Evolutionary conservation across 2,329 filamentous ascomycete genomes (phyloP), one percentile per base, ranked within the genome.

Genomic region (Epichloe sp.): DNA sequence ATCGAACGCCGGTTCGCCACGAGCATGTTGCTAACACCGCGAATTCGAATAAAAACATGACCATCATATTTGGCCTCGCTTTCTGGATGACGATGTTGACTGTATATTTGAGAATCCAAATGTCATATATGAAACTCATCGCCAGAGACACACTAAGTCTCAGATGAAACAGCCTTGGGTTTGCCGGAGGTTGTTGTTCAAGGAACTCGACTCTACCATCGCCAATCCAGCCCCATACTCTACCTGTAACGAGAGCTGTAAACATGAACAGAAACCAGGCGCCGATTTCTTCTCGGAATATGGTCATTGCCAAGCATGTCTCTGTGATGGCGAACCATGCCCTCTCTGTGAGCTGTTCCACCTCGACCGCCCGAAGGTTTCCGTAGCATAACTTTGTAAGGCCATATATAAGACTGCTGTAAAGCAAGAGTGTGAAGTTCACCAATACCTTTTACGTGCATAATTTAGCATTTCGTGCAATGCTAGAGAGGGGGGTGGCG

Each of bases 41-140:
- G 63, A 97, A 97, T 66, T 98, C 93, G 60, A 98, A 98, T 5
- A 94, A 82, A 62, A 98, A 98, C 89, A 98, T 97, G 56, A 98
- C 89, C 89, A 97, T 98, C 86, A 98, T 97, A 53, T 94, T 93
- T 0, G 91, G 89, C n/a, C 86, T 78, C 2, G 91, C 88, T 63
- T 94, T 83, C 52, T 86, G 82, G 47, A 96, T 82, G 35, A 97
- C 90, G 0, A 85, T 88, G 31, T 82, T 79, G 54, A 95, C 76
- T 53, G 86, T 84, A 65, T 95, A 96, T 47, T 77, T 77, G 57
- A 96, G 80, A 69, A 98, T 82, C 64, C 78, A 84, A 23, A 82
- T 65, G 63, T 95, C 86, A 69, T 95, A 96, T 15, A 81, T 58
- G 53, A 95, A 76, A 56, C 90, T 91, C 49, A 95, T 68, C 2